Conservation (phyloP, 78 protist genomes). For the Dictyostelium capitatum region DNA sequence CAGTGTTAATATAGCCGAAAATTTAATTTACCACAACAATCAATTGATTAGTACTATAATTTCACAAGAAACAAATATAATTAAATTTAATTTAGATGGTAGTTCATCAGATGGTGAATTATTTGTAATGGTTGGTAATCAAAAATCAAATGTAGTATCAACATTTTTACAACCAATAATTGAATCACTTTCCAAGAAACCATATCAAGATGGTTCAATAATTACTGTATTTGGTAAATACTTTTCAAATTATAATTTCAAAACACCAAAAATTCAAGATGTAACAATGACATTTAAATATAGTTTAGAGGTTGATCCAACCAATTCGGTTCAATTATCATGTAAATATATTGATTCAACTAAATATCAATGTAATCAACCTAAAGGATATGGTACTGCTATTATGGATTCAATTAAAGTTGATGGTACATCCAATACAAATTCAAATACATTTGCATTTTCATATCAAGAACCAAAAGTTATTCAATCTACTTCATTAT, state of each 20-base stretch:
- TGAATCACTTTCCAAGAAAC: too few species aligned
- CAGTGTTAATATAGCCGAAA: not conserved
- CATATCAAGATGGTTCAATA: not conserved
- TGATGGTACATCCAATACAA: not conserved
- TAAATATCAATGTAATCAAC: not conserved
- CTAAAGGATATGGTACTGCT: conserved; percentile 5
- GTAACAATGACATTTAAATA: not conserved
- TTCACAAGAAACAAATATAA: not conserved
- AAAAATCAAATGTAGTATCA: not conserved
- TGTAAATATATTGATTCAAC: not conserved
- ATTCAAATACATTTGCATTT: not conserved
- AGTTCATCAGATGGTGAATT: conserved; percentile 13
- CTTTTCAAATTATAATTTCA: not conserved
- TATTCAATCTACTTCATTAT: conserved; percentile 9
- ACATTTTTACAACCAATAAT: too few species aligned
- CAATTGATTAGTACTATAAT: not conserved
- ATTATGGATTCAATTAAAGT: not conserved
- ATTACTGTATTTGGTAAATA: not conserved
- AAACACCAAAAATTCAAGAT: not conserved
- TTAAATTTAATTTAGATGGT: not conserved
- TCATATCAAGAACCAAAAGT: conserved; percentile 13
- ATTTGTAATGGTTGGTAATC: not conserved
- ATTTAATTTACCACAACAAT: not conserved
- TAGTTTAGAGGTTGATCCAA: not conserved
- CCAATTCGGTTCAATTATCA: not conserved